Conservation (phyloP, 345 rosid genomes). For the Populus alba region DNA sequence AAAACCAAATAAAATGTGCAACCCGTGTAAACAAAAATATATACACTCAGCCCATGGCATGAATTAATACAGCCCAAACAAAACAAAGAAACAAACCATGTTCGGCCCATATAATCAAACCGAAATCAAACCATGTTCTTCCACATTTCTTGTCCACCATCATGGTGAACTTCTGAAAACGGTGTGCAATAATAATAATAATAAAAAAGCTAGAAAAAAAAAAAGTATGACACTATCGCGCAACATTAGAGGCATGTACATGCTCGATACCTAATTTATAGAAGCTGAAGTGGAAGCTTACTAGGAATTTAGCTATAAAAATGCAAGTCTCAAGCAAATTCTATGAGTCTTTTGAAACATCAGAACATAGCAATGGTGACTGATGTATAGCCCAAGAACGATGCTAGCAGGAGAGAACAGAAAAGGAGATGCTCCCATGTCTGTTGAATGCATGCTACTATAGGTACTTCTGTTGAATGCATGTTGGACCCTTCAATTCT, state of each 20-base stretch:
- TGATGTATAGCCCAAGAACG: not conserved
- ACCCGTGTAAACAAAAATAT: too few species aligned
- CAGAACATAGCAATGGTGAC: not conserved
- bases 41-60: too few species aligned
- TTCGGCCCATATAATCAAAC: too few species aligned
- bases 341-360: not conserved
- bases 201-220: too few species aligned
- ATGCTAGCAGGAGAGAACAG: not conserved
- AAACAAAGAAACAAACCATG: too few species aligned
- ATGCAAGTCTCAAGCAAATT: slow-evolving; percentile 1
- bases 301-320: not conserved
- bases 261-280: not conserved
- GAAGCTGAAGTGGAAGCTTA: not conserved
- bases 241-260: not conserved
- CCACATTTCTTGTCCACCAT: not conserved
- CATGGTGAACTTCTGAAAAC: not conserved
- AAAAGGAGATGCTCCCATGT: not conserved
- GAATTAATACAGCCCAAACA: too few species aligned
- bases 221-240: too few species aligned
- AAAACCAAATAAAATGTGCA: too few species aligned
- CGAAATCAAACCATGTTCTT: too few species aligned
- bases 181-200: too few species aligned
- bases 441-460: not conserved
- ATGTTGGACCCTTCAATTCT: slow-evolving; percentile 71
- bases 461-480: slow-evolving; percentile 83